Conservation (phyloP, 371 early-diverging fungal genomes). For the Mucor velutinosus region DNA sequence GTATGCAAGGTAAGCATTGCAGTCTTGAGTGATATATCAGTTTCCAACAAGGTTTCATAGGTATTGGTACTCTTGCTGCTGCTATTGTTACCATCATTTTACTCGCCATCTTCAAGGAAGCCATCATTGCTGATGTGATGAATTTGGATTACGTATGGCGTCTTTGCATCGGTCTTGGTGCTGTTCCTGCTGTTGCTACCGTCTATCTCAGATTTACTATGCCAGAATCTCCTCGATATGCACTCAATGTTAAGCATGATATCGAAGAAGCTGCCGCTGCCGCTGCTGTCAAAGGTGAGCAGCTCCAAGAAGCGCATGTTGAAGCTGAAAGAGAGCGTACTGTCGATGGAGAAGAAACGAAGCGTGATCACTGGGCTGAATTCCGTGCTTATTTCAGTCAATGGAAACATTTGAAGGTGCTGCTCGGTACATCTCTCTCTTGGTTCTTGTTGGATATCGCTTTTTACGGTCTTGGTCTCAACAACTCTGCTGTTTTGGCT, state of each 20-base stretch:
- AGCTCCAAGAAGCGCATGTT: slow-evolving; percentile 18
- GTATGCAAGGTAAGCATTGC: slow-evolving; percentile 73
- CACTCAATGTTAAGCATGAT: slow-evolving; percentile 73
- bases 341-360: not conserved
- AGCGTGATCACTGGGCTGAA: slow-evolving; percentile 23
- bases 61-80: slow-evolving; percentile 72
- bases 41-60: not conserved
- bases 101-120: slow-evolving; percentile 57
- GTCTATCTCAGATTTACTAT: slow-evolving; percentile 81
- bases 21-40: not conserved
- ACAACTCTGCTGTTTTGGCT: slow-evolving; percentile 57
- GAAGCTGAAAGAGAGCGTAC: slow-evolving; percentile 19
- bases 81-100: slow-evolving; percentile 63
- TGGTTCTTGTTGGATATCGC: slow-evolving; percentile 79
- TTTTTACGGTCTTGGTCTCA: slow-evolving; percentile 78
- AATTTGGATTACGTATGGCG: slow-evolving; percentile 85
- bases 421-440: slow-evolving; percentile 52
- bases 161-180: slow-evolving; percentile 70
- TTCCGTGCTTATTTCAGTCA: slow-evolving; percentile 56
- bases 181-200: slow-evolving; percentile 64
- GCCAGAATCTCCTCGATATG: slow-evolving; percentile 86
- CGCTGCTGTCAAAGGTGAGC: slow-evolving; percentile 14
- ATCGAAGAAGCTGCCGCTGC: slow-evolving; percentile 57
- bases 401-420: slow-evolving; percentile 49
- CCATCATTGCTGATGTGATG: slow-evolving; percentile 53